Percentiles rank a stretch among this genome's conserved stretches.
These are phyloP conservation scores for Astragalus glycyphyllos DNA, from an alignment of 306 rosid genomes.

Conservation along the genomic window DNA sequence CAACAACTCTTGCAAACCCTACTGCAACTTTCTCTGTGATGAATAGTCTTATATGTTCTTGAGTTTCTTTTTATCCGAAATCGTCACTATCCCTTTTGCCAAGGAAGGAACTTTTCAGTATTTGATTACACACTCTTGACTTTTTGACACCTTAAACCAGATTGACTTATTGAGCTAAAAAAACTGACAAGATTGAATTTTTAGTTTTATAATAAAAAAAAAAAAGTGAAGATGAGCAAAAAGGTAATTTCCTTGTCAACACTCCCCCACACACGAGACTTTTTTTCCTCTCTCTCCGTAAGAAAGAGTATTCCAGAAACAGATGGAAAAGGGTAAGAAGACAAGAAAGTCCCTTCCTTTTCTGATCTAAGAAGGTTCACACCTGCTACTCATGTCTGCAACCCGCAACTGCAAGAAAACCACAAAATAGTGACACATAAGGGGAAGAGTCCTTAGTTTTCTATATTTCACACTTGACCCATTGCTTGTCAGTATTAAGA, in stretches of 20 bases:
- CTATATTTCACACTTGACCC: constrained; percentile 56
- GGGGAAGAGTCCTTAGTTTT: constrained; percentile 37
- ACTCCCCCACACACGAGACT: constrained; percentile 59
- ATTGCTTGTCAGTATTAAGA: constrained; percentile 64
- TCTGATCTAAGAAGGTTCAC: constrained; percentile 56
- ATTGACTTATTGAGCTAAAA: constrained; percentile 41
- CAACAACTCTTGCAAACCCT: constrained; percentile 48
- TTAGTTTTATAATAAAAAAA: constrained; percentile 18
- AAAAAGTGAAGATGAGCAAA: constrained; percentile 51
- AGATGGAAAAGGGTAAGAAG: constrained; percentile 50
- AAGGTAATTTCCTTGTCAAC: constrained; percentile 72
- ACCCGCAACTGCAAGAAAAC: constrained; percentile 38
- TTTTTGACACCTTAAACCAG: constrained; percentile 59
- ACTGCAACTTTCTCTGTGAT: constrained; percentile 40
- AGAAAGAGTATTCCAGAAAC: constrained; percentile 47
- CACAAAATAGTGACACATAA: constrained; percentile 42
- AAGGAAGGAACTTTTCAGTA: constrained; percentile 39
- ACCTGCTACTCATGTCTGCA: constrained; percentile 48
- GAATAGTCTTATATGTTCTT: constrained; percentile 21
- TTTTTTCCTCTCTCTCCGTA: constrained; percentile 41
- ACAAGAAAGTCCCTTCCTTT: constrained; percentile 63
- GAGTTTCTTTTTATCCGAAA: constrained; percentile 3
- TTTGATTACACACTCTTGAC: constrained; percentile 28
- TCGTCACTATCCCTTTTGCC: constrained; percentile 52
- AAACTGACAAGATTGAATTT: constrained; percentile 54